Base-by-base conservation (phyloP, 768 basidiomycete genomes). In the Lactarius deliciosus region DNA sequence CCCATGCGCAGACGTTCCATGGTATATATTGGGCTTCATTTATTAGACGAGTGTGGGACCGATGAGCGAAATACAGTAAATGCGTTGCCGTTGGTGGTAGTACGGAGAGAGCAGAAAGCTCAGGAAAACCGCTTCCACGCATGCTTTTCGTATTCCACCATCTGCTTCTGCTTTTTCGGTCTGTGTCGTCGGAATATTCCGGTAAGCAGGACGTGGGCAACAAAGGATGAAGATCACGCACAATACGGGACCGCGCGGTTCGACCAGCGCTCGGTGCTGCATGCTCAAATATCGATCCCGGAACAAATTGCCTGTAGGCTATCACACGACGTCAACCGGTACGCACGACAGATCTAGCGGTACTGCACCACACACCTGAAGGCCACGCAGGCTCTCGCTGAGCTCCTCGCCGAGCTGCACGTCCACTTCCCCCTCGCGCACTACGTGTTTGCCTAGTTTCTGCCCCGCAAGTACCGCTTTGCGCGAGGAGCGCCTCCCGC, bases 241-340 rank as follows among this genome's bases (percentile, higher is more conserved):
- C 92, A 89, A 64, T 45, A 94, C 86, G 30, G 83, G 89, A n/a
- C 85, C 84, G 20, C 94, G 86, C 20, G 95, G 94, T 74, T 97
- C 95, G 58, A 96, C 79, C 45, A 96, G 81, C 0, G 91, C 92
- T 34, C 94, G 83, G 68, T 95, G 91, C 72, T 96, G 94, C 73
- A 97, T 78, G 74, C 90, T 94, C 36, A 89, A 76, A 79, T 94
- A 94, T 1, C 93, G 86, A 75, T 97, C 95, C 28, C 87, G 84
- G 83, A 96, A 96, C 40, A 95, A 78, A 74, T 96, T 97, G 30
- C 95, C 95, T 79, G 97, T 94, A 20, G 92, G 92, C 94, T 96
- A 47, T 47, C 38, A 28, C 28, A 60, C 15, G 13, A 47, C 18
- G 30, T 53, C 57, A 57, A 16, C 18, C 47, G 5, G 28, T 50